Conservation (phyloP, 2,329 filamentous ascomycete genomes). For the Colletotrichum nymphaeae region DNA sequence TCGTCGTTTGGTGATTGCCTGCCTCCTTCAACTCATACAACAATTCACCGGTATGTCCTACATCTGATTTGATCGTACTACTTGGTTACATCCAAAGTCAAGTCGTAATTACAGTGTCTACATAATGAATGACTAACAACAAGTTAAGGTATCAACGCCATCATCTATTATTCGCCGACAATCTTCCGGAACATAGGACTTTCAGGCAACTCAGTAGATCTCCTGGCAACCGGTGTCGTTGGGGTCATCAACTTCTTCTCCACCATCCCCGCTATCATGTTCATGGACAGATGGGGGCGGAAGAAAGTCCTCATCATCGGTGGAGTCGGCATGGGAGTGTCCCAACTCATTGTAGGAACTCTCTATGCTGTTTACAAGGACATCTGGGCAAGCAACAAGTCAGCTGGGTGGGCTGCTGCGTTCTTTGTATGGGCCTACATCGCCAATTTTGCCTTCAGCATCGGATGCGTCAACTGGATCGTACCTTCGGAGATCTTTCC, state of each 20-base stretch:
- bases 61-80: too few relatives aligned
- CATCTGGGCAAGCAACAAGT: slow-evolving; percentile 56
- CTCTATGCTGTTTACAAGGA: slow-evolving; percentile 62
- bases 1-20: slow-evolving; percentile 54
- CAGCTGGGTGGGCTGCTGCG: slow-evolving; percentile 68
- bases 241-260: slow-evolving; percentile 65
- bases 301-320: slow-evolving; percentile 50
- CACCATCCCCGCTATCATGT: slow-evolving; percentile 50
- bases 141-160: slow-evolving; percentile 32
- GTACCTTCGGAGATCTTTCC: slow-evolving; percentile 67
- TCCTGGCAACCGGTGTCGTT: slow-evolving; percentile 68
- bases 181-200: slow-evolving; percentile 58
- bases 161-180: slow-evolving; percentile 61
- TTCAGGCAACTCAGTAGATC: slow-evolving; percentile 51
- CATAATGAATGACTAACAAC: too few relatives aligned
- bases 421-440: slow-evolving; percentile 69
- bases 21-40: slow-evolving; percentile 65
- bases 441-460: slow-evolving; percentile 46
- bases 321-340: slow-evolving; percentile 44
- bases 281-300: slow-evolving; percentile 59
- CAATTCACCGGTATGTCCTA: slow-evolving; percentile 53
- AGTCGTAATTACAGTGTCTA: too few relatives aligned
- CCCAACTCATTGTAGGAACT: slow-evolving; percentile 66
- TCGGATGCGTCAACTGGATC: slow-evolving; percentile 65
- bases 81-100: too few relatives aligned